Conservation (phyloP, 2,329 filamentous ascomycete species). For the Dothistroma septosporum region DNA sequence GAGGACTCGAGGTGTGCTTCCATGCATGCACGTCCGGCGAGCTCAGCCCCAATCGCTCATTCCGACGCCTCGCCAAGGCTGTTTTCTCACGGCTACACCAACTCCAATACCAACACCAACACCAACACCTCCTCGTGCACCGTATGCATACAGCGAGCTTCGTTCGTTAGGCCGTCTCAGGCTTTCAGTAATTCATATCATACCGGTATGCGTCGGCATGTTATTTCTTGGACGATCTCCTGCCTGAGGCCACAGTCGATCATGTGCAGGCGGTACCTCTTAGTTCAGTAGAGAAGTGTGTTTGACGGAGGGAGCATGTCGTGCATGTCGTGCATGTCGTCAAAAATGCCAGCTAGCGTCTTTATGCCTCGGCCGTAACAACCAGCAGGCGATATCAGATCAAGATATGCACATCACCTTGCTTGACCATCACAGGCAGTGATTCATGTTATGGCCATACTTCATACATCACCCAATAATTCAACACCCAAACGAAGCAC, state of each 20-base stretch:
- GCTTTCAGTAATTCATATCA: too few species aligned
- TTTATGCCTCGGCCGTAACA: too few species aligned
- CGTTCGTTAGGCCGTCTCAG: not conserved
- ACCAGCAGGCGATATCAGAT: too few species aligned
- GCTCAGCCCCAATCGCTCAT: not conserved
- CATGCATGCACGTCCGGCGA: not conserved
- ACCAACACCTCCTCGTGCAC: not conserved
- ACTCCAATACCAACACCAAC: too few species aligned
- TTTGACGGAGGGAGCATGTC: too few species aligned
- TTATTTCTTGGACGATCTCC: not conserved
- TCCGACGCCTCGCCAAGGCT: not conserved
- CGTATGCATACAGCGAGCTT: not conserved
- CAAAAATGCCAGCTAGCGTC: too few species aligned
- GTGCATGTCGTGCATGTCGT: too few species aligned
- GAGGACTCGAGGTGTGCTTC: not conserved
- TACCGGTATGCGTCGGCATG: too few species aligned
- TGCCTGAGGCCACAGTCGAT: not conserved
- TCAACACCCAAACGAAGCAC: not conserved
- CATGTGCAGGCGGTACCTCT: not conserved
- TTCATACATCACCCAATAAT: not conserved
- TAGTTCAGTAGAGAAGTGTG: too few species aligned
- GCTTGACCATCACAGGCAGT: too few species aligned
- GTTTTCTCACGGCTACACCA: not conserved
- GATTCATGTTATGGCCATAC: too few species aligned
- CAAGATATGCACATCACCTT: too few species aligned